These are phyloP conservation scores for Cercospora janseana DNA, from an alignment of 2,329 filamentous ascomycete genomes.

Conservation along the genomic window DNA sequence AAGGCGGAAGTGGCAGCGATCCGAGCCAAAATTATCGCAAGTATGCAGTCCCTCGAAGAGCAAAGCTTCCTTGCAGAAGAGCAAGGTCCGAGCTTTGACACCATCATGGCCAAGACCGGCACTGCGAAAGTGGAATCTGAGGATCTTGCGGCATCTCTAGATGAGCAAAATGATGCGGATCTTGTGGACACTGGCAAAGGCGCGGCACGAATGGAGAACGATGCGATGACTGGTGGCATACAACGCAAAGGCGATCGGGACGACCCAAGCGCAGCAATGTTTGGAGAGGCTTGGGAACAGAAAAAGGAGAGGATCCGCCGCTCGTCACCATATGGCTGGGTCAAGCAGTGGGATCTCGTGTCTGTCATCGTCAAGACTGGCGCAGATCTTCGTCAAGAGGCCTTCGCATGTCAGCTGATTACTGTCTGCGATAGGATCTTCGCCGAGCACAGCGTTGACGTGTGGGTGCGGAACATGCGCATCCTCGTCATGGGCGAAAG, in stretches of 20 bases:
- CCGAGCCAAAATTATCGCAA: slow-evolving; percentile 81
- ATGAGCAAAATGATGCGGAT: slow-evolving; percentile 37
- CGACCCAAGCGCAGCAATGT: slow-evolving; percentile 80
- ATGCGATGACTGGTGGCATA: slow-evolving; percentile 80
- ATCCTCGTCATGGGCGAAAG: slow-evolving; percentile 83
- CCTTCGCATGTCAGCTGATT: slow-evolving; percentile 83
- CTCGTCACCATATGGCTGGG: slow-evolving; percentile 81
- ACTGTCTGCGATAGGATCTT: slow-evolving; percentile 78
- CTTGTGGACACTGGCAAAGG: slow-evolving; percentile 67
- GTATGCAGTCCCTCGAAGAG: slow-evolving; percentile 84
- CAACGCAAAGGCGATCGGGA: slow-evolving; percentile 78
- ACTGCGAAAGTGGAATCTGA: slow-evolving; percentile 52
- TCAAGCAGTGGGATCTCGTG: slow-evolving; percentile 85
- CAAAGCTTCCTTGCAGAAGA: slow-evolving; percentile 78
- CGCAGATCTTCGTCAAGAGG: slow-evolving; percentile 70
- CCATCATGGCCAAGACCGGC: slow-evolving; percentile 72
- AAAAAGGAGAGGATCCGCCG: slow-evolving; percentile 82
- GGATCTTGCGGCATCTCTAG: slow-evolving; percentile 44
- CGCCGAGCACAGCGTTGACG: slow-evolving; percentile 68
- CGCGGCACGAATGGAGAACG: slow-evolving; percentile 82
- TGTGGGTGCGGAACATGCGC: slow-evolving; percentile 88
- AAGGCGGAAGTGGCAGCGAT: slow-evolving; percentile 80
- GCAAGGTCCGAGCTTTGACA: slow-evolving; percentile 72
- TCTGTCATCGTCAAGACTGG: slow-evolving; percentile 90
- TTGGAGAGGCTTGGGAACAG: slow-evolving; percentile 80